A percentile compares a stretch with the other conserved stretches of the same genome.
Evolutionary conservation across 179 eudicot genomes (phyloP).

Genomic region (Pouteria campechiana): DNA sequence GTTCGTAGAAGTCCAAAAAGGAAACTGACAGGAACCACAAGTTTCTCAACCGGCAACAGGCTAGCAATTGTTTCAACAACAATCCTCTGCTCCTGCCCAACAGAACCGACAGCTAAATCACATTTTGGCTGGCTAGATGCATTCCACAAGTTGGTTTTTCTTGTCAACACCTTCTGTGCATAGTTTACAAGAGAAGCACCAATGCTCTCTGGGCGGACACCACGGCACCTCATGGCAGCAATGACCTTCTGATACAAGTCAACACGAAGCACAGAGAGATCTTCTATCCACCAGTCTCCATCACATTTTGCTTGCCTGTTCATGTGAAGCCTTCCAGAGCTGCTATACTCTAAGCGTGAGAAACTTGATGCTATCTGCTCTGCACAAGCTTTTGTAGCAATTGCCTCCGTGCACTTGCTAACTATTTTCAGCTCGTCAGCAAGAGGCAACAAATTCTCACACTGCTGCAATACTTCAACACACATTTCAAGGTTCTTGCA

Average conservation of each 20-base stretch:
- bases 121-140: conserved; percentile 19
- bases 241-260: conserved; percentile 73
- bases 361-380: conserved; percentile 98
- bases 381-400: conserved; percentile 82
- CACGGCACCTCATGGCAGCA: conserved; percentile 87
- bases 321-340: conserved; percentile 94
- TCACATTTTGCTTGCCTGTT: conserved; percentile 57
- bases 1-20: conserved; percentile 74
- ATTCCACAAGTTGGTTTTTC: conserved; percentile 49
- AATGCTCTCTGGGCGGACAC: conserved; percentile 86
- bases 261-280: conserved; percentile 59
- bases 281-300: conserved; percentile 95
- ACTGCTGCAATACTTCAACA: conserved; percentile 70
- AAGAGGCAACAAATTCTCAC: conserved; percentile 76
- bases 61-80: conserved; percentile 73
- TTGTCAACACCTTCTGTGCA: conserved; percentile 62
- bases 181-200: conserved; percentile 80
- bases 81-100: conserved; percentile 35
- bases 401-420: conserved; percentile 59
- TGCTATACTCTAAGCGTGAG: conserved; percentile 86
- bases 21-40: conserved; percentile 56
- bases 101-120: conserved; percentile 21
- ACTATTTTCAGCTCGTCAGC: conserved; percentile 82
- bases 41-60: conserved; percentile 77
- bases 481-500: conserved; percentile 81